Evolutionary conservation across 495 filamentous ascomycete species (phyloP).

Genomic region (Lasiosphaeria hispida): DNA sequence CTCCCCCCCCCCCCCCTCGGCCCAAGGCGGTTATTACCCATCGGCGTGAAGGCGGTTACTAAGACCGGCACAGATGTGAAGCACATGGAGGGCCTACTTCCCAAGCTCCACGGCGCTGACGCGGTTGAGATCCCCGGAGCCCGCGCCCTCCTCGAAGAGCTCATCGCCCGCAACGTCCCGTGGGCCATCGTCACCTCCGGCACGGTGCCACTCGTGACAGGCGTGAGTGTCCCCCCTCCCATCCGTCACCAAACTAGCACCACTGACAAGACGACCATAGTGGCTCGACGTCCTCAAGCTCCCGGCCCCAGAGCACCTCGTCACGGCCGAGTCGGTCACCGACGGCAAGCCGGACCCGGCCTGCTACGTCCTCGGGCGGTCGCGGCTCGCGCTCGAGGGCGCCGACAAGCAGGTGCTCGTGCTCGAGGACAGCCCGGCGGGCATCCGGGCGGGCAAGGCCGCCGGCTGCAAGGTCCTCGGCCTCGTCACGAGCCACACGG

Average conservation of each 20-base stretch:
- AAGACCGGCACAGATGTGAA: conserved; percentile 64
- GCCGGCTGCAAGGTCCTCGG: conserved; percentile 87
- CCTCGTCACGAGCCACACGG: conserved; percentile 80
- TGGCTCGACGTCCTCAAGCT: conserved; percentile 81
- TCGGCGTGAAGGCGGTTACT: neutral
- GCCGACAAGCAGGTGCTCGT: conserved; percentile 59
- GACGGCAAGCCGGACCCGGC: conserved; percentile 85
- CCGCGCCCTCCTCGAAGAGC: conserved; percentile 40
- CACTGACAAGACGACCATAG: neutral
- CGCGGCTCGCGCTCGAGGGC: conserved; percentile 55
- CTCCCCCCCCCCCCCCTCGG: neutral
- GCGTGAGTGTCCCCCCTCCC: conserved; percentile 31
- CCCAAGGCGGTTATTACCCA: neutral
- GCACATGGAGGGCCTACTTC: conserved; percentile 73
- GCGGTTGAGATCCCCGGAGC: conserved; percentile 79
- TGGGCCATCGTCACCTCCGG: conserved; percentile 97
- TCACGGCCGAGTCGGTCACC: conserved; percentile 82
- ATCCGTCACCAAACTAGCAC: neutral
- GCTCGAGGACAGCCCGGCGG: conserved; percentile 91
- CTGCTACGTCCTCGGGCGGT: conserved; percentile 74
- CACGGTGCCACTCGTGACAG: conserved; percentile 73
- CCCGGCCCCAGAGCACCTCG: conserved; percentile 67
- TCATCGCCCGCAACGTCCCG: conserved; percentile 50
- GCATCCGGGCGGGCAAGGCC: conserved; percentile 81
- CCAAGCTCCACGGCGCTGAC: conserved; percentile 69